phyloP scores from a whole-genome alignment of 1,139 yeast species.

The Nakaseomyces bracarensis region DNA sequence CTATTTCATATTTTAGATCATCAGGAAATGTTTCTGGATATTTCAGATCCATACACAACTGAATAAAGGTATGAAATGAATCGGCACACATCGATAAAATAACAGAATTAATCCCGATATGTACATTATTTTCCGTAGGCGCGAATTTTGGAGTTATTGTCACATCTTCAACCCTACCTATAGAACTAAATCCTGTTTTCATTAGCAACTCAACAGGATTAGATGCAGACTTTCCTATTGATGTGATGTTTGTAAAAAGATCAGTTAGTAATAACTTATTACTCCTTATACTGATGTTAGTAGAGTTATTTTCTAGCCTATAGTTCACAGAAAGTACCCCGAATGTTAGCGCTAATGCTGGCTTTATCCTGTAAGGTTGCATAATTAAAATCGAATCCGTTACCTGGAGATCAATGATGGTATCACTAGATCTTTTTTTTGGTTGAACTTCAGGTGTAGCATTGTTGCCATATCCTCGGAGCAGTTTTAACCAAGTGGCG shows the following conservation, averaged over 20 bases:
- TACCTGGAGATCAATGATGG: conserved; percentile 40
- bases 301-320: conserved; percentile 14
- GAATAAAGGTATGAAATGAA: conserved; percentile 64
- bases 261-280: conserved; percentile 48
- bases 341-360: conserved; percentile 42
- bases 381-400: conserved; percentile 49
- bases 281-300: conserved; percentile 42
- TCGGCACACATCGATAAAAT: conserved; percentile 72
- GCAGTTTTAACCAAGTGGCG: conserved; percentile 45
- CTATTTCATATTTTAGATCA: conserved; percentile 46
- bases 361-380: conserved; percentile 52
- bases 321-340: conserved; percentile 32
- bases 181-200: background rate
- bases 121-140: conserved; percentile 36
- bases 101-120: conserved; percentile 43
- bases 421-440: too few species aligned
- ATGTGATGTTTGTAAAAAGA: conserved; percentile 37
- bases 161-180: conserved; percentile 1
- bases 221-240: background rate
- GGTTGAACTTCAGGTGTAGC: conserved; percentile 8
- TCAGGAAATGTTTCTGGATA: conserved; percentile 53
- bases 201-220: background rate
- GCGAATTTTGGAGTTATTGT: conserved; percentile 7
- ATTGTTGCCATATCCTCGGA: conserved; percentile 11
- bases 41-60: conserved; percentile 62